Evolutionary conservation across 352 stramenopile genomes (phyloP), one percentile per base, ranked within the genome.

Genomic region (Globisporangium solare): DNA sequence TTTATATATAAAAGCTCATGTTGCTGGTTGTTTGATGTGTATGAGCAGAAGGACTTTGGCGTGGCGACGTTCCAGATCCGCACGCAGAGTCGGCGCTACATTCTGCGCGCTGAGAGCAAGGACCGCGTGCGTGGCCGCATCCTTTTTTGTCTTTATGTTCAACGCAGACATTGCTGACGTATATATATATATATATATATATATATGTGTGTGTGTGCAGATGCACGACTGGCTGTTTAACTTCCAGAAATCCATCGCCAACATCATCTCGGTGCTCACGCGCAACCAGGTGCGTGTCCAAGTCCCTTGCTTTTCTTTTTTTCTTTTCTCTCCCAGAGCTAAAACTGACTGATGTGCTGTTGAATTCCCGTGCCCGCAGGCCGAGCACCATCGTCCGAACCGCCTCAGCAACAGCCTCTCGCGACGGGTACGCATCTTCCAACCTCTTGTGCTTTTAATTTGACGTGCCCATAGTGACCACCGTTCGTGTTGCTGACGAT

Each of bases 141-240:
- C n/a, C n/a, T n/a, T n/a, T n/a, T n/a, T n/a, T n/a, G n/a, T n/a
- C n/a, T n/a, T n/a, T n/a, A n/a, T n/a, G n/a, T n/a, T n/a, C n/a
- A n/a, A n/a, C n/a, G n/a, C n/a, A n/a, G n/a, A n/a, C 6, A 43
- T 46, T 32, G 47, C 17, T 40, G 35, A 27, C 22, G 27, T 37
- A 12, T 42, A 13, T 50, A 49, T n/a, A n/a, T n/a, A n/a, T n/a
- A n/a, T n/a, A n/a, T n/a, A n/a, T n/a, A n/a, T n/a, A n/a, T n/a
- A n/a, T n/a, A n/a, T n/a, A 22, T 43, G 24, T 57, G 13, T 5
- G 11, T 47, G 6, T 10, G 12, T 37, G 52, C 27, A 92, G 84
- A 94, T 94, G 85, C 82, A 92, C 55, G 79, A 92, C 56, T 94
- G 85, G 85, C 65, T 94, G 24, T 94, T 94, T 68, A 91, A 92